Evolutionary conservation across 2,329 filamentous ascomycete species (phyloP), one percentile per base, ranked within the genome.

Genomic region (Dichotomopilus funicola): DNA sequence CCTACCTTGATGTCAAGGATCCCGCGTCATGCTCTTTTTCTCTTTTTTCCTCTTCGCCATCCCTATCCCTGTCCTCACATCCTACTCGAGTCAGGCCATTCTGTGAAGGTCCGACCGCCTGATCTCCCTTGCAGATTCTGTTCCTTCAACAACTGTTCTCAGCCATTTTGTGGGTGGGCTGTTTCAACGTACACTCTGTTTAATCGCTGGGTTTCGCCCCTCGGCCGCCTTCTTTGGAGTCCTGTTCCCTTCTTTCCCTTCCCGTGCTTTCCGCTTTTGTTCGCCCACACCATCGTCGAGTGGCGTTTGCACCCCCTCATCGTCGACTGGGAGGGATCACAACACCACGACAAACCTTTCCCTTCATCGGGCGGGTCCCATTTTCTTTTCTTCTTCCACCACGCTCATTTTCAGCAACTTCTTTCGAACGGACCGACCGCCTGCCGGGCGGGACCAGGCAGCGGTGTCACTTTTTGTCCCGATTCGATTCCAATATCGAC

Each of bases 321-420:
- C 62, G 62, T 59, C 63, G 62, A 64, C 49, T 47, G 35, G 49
- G 41, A 48, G 45, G 35, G 19, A 27, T 38, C 44, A 38, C 44
- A 43, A 12, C 9, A 34, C 42, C 19, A 54, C 38, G 27, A 66
- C 57, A 56, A 56, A 59, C 63, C 61, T 65, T 42, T 63, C 65
- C 61, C 61, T 65, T 64, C 62, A 56, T 60, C 64, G 66, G 69
- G 68, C 71, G 64, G 67, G 67, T 62, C 65, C 66, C 65, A 60
- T 63, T 65, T 2, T 59, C 57, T 55, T 51, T 60, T 62, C 59
- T 59, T 54, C 53, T 61, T 62, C 61, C 36, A 55, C 51, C 55
- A 46, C 51, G 36, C 51, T 53, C 54, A 55, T 41, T 53, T 45
- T 13, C 4, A 44, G 37, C 9, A 36, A 19, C 37, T 13, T 13